phyloP scores from a whole-genome alignment of 225 moss, liverwort and hornwort genomes.

The Straminergon stramineum region DNA sequence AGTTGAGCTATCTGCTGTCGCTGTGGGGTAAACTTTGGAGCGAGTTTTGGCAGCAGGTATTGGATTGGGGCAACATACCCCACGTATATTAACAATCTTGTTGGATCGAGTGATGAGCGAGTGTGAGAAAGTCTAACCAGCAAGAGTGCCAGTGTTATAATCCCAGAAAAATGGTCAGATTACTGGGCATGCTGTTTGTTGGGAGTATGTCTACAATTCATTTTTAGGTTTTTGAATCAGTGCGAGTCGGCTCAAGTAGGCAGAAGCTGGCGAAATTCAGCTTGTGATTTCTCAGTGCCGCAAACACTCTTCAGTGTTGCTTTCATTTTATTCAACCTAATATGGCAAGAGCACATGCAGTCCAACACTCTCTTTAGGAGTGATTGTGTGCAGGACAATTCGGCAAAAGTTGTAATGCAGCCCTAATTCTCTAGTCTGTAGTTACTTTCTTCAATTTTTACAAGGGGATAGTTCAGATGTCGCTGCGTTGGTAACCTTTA shows the following conservation, averaged over 20 bases:
- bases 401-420: background rate
- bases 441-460: background rate
- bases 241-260: background rate
- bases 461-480: background rate
- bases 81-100: background rate
- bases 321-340: background rate
- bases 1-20: background rate
- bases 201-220: background rate
- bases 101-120: background rate
- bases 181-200: background rate
- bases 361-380: background rate
- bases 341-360: background rate
- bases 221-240: slow-evolving; percentile 4
- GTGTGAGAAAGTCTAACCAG: background rate
- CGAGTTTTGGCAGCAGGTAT: background rate
- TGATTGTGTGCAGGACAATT: background rate
- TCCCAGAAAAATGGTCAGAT: background rate
- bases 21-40: background rate
- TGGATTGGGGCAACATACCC: background rate
- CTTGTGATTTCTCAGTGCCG: background rate
- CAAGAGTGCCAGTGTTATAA: background rate
- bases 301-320: background rate
- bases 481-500: background rate
- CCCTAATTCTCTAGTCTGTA: slow-evolving; percentile 3
- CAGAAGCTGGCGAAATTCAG: background rate